These are phyloP conservation scores for Aureobasidium musti DNA, from an alignment of 2,329 filamentous ascomycete species.

Conservation along the genomic window DNA sequence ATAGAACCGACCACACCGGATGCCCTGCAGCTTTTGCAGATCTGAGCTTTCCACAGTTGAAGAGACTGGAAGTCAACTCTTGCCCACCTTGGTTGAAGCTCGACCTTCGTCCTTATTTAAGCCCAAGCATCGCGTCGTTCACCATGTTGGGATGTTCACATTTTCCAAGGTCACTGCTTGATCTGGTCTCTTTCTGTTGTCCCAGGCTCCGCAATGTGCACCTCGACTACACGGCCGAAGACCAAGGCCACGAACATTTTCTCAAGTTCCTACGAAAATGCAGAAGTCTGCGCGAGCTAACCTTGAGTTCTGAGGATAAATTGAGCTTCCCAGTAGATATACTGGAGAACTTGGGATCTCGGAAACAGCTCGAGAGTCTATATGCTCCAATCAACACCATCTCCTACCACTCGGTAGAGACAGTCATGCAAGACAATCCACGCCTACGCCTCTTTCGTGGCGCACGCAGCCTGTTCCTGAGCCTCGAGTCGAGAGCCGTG, in stretches of 20 bases:
- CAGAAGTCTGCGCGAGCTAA: background rate
- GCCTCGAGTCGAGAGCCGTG: constrained; percentile 4
- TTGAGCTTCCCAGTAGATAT: background rate
- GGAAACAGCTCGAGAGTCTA: background rate
- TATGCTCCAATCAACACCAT: background rate
- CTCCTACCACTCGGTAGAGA: background rate
- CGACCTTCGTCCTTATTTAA: constrained; percentile 5
- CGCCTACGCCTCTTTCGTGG: background rate
- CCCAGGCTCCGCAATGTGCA: background rate
- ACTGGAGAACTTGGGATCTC: background rate
- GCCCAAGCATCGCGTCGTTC: background rate
- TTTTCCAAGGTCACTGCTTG: background rate
- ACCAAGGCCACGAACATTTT: background rate
- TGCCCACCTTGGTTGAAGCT: constrained; percentile 3
- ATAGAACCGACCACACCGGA: background rate
- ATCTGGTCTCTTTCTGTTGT: constrained; percentile 12
- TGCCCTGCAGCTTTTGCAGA: constrained; percentile 1
- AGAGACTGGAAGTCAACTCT: constrained; percentile 4
- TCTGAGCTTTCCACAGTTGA: background rate
- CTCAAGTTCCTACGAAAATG: constrained; percentile 1
- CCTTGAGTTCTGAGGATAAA: background rate
- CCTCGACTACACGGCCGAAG: background rate
- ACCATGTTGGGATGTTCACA: constrained; percentile 1
- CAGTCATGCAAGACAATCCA: background rate
- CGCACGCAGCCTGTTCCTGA: background rate